Evolutionary conservation across 2,329 filamentous ascomycete species (phyloP).

Genomic region (Albifimbria verrucaria): DNA sequence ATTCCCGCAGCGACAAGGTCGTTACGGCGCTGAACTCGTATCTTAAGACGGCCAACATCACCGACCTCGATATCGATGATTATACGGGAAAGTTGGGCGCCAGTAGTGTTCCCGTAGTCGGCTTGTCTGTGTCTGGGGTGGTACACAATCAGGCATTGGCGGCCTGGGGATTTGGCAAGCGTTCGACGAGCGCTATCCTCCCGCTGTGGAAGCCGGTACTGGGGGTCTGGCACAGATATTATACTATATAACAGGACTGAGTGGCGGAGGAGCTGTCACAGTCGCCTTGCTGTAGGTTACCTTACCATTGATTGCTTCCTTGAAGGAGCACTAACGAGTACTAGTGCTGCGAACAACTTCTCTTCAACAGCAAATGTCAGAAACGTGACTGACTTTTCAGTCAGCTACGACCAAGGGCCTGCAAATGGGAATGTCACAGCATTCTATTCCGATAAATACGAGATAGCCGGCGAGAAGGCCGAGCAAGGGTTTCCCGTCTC

Average conservation of each 20-base stretch:
- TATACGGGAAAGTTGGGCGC: slow-evolving; percentile 18
- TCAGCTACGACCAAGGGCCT: slow-evolving; percentile 12
- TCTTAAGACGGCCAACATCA: slow-evolving; percentile 16
- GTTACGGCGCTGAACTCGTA: slow-evolving; percentile 16
- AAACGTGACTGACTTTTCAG: slow-evolving; percentile 19
- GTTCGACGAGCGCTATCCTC: slow-evolving; percentile 19
- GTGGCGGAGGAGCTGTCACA: slow-evolving; percentile 22
- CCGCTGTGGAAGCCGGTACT: slow-evolving; percentile 12
- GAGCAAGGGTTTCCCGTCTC: slow-evolving; percentile 20
- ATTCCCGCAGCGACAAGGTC: slow-evolving; percentile 13
- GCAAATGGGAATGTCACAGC: slow-evolving; percentile 9
- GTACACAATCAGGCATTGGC: slow-evolving; percentile 24
- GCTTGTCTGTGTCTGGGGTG: slow-evolving; percentile 23
- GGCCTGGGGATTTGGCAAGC: slow-evolving; percentile 24
- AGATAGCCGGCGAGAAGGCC: slow-evolving; percentile 17
- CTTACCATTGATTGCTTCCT: accelerated
- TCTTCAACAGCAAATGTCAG: slow-evolving; percentile 11
- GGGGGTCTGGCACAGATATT: slow-evolving; percentile 22
- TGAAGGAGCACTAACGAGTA: accelerated
- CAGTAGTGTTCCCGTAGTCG: slow-evolving; percentile 16
- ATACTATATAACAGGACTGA: slow-evolving; percentile 21
- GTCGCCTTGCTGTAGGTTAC: slow-evolving; percentile 17
- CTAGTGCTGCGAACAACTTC: slow-evolving; percentile 24
- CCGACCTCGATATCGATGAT: slow-evolving; percentile 13
- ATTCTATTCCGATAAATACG: slow-evolving; percentile 15